Percentiles rank a stretch among this genome's conserved stretches.
Conservation (phyloP, 306 rosid species). For the Lathyrus sativus region DNA sequence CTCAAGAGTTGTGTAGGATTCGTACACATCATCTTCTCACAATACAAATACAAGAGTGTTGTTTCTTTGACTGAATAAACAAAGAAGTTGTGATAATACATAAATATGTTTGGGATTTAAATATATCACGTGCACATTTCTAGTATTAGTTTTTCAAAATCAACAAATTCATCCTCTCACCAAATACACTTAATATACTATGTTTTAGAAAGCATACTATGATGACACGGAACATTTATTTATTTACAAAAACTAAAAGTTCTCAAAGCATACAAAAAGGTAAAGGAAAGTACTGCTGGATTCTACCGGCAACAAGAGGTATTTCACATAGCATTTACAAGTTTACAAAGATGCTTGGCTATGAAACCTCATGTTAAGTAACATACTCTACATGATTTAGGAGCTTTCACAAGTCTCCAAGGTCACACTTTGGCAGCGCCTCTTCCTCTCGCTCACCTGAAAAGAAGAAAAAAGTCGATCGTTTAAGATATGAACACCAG, state of each 20-base stretch:
- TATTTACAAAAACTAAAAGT: not conserved
- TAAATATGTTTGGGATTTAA: not conserved
- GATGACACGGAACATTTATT: not conserved
- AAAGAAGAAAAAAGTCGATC: slow-evolving; percentile 31
- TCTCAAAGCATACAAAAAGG: not conserved
- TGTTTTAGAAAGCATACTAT: not conserved
- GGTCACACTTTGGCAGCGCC: slow-evolving; percentile 41
- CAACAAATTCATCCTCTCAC: not conserved
- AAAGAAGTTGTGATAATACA: too few relatives aligned
- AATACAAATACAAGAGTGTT: too few relatives aligned
- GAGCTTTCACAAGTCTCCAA: slow-evolving; percentile 46
- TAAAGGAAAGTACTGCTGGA: slow-evolving; percentile 12
- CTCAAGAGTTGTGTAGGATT: too few relatives aligned
- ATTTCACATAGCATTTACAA: slow-evolving; percentile 24
- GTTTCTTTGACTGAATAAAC: too few relatives aligned
- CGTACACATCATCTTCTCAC: too few relatives aligned
- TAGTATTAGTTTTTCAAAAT: not conserved
- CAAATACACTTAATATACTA: not conserved
- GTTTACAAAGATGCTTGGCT: slow-evolving; percentile 11
- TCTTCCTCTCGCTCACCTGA: slow-evolving; percentile 52
- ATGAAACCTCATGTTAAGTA: slow-evolving; percentile 4
- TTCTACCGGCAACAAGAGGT: slow-evolving; percentile 26
- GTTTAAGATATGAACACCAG: not conserved
- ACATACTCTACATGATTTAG: slow-evolving; percentile 32
- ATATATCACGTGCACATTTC: not conserved